These are phyloP conservation scores for Picocystis sp. DNA, from an alignment of 163 green algal species.

Conservation along the genomic window DNA sequence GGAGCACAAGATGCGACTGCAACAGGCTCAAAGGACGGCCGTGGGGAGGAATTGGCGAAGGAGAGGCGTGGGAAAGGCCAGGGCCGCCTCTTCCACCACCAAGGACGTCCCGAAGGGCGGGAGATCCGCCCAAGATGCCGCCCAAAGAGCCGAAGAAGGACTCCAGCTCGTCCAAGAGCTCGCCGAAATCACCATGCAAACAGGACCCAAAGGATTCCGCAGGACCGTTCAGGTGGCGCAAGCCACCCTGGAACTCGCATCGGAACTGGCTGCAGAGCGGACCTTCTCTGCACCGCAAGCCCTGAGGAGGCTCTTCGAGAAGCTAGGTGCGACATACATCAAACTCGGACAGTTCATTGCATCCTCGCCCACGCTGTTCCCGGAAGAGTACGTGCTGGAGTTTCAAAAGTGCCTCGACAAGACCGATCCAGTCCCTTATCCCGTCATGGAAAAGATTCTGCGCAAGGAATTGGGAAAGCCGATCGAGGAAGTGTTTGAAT, in stretches of 20 bases:
- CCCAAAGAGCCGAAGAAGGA: too few species aligned
- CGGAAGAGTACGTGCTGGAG: conserved; percentile 82
- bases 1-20: too few species aligned
- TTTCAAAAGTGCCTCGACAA: conserved; percentile 88
- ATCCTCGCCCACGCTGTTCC: conserved; percentile 82
- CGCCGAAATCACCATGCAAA: conserved; percentile 23
- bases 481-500: conserved; percentile 54
- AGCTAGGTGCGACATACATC: conserved; percentile 89
- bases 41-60: too few species aligned
- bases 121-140: too few species aligned
- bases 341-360: conserved; percentile 95
- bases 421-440: conserved; percentile 53
- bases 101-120: too few species aligned
- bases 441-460: conserved; percentile 53
- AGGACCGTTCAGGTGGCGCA: conserved; percentile 27
- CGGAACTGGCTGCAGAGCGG: conserved; percentile 20
- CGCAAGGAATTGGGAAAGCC: conserved; percentile 43
- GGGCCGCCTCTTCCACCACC: too few species aligned
- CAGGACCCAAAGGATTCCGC: conserved; percentile 23
- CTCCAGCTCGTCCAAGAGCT: conserved; percentile 33
- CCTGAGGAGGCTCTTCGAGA: conserved; percentile 82
- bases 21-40: too few species aligned
- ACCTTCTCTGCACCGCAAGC: conserved; percentile 11
- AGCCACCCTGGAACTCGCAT: conserved; percentile 21
- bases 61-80: too few species aligned